A percentile compares a stretch with the other conserved stretches of the same genome.
Conservation (phyloP, 2,329 filamentous ascomycete species). For the Aspergillus candidus region DNA sequence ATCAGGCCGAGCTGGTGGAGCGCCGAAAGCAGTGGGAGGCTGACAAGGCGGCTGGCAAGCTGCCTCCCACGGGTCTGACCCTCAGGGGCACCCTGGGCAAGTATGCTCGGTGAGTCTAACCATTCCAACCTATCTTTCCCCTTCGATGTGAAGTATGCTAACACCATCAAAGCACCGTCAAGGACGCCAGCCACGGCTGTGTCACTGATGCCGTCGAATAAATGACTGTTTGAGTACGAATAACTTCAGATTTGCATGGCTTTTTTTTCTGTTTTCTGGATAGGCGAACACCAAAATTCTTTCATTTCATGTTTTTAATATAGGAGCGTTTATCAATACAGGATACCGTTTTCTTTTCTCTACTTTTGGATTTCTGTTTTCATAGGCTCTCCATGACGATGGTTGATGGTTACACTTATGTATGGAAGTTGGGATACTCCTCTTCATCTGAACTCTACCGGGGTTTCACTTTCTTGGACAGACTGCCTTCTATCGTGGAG, state of each 20-base stretch:
- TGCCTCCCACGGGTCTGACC: slow-evolving; percentile 50
- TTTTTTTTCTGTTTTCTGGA: neutral
- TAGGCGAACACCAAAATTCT: too few species aligned
- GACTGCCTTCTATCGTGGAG: too few species aligned
- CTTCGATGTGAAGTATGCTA: neutral
- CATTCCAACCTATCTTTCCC: slow-evolving; percentile 1
- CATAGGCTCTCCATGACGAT: too few species aligned
- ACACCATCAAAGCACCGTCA: slow-evolving; percentile 27
- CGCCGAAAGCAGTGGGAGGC: slow-evolving; percentile 56
- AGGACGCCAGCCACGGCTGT: slow-evolving; percentile 44
- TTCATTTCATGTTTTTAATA: too few species aligned
- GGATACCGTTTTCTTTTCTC: too few species aligned
- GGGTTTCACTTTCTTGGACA: too few species aligned
- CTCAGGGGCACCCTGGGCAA: slow-evolving; percentile 63
- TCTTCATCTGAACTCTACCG: too few species aligned
- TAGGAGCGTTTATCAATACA: too few species aligned
- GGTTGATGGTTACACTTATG: too few species aligned
- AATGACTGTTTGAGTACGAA: slow-evolving; percentile 10
- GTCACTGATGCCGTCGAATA: slow-evolving; percentile 40
- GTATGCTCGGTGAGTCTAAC: slow-evolving; percentile 49
- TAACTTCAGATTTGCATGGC: slow-evolving; percentile 8
- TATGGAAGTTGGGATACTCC: too few species aligned
- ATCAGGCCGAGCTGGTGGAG: slow-evolving; percentile 57
- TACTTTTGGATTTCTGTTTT: too few species aligned
- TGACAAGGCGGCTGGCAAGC: slow-evolving; percentile 31